These are phyloP conservation scores for Rosa persica DNA, from an alignment of 306 rosid genomes.

Conservation along the genomic window DNA sequence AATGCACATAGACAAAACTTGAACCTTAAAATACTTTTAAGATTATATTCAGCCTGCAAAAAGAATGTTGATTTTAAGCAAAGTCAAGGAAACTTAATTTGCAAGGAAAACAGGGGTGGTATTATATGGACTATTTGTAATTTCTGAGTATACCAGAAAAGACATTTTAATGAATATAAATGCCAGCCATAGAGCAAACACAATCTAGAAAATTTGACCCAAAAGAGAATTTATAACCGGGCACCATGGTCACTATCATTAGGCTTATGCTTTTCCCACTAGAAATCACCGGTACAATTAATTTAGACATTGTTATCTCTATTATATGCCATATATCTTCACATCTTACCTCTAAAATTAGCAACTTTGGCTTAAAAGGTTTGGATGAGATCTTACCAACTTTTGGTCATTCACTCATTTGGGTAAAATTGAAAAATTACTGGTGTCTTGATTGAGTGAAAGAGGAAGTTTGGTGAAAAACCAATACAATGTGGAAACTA, in stretches of 20 bases:
- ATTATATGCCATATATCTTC: constrained; percentile 2
- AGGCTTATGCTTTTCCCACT: constrained; percentile 25
- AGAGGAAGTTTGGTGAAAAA: background rate
- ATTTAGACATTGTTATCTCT: constrained; percentile 12
- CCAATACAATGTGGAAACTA: background rate
- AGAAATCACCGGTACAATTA: constrained; percentile 4
- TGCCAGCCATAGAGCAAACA: constrained; percentile 42
- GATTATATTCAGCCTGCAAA: constrained; percentile 8
- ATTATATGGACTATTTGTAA: background rate
- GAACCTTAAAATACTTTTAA: background rate
- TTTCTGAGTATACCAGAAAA: constrained; percentile 1
- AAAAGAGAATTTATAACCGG: constrained; percentile 10
- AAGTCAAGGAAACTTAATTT: constrained; percentile 25
- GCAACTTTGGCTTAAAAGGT: constrained; percentile 15
- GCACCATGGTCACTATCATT: constrained; percentile 35
- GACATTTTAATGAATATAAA: constrained; percentile 8
- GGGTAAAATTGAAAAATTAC: background rate
- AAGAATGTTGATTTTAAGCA: constrained; percentile 23
- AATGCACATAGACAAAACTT: constrained; percentile 4
- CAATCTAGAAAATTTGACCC: constrained; percentile 37
- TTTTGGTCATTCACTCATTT: background rate
- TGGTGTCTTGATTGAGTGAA: background rate
- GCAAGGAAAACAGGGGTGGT: constrained; percentile 8
- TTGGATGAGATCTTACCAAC: background rate
- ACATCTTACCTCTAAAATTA: background rate